phyloP scores from a whole-genome alignment of 345 rosid species.

The Crucihimalaya himalaica region DNA sequence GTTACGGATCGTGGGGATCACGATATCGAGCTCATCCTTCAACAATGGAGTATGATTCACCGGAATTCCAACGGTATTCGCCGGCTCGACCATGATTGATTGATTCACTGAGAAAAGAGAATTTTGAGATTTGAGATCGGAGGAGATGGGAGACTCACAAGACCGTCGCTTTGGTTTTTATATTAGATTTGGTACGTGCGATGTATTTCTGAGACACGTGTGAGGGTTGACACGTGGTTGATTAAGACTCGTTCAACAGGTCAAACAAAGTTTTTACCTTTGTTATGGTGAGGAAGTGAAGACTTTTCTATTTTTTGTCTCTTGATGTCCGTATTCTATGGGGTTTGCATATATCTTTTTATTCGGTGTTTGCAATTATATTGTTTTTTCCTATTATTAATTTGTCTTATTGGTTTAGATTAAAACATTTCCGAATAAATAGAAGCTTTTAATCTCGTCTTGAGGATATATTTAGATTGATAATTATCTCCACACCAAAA shows the following conservation, averaged over 20 bases:
- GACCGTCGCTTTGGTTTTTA: conserved; percentile 21
- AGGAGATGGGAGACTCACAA: conserved; percentile 3
- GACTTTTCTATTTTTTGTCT: conserved; percentile 37
- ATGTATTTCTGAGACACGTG: neutral
- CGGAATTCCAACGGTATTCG: conserved; percentile 46
- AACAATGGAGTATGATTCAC: conserved; percentile 43
- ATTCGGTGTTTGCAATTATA: neutral
- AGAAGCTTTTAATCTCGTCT: neutral
- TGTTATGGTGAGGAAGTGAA: conserved; percentile 31
- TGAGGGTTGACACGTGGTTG: conserved; percentile 33
- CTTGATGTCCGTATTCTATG: conserved; percentile 31
- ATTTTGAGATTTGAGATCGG: conserved; percentile 26
- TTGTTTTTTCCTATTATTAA: neutral
- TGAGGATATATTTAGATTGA: neutral
- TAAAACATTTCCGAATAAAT: neutral
- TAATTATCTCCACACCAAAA: neutral
- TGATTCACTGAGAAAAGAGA: neutral
- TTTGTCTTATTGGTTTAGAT: neutral
- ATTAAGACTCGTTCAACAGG: conserved; percentile 9
- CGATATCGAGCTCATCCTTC: conserved; percentile 91
- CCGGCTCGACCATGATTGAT: conserved; percentile 55
- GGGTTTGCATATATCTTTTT: neutral
- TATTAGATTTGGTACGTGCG: conserved; percentile 25
- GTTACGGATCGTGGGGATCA: conserved; percentile 92
- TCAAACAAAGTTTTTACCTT: conserved; percentile 25